Base-by-base conservation (phyloP, 2,329 filamentous ascomycete species). In the Alternaria sp. region DNA sequence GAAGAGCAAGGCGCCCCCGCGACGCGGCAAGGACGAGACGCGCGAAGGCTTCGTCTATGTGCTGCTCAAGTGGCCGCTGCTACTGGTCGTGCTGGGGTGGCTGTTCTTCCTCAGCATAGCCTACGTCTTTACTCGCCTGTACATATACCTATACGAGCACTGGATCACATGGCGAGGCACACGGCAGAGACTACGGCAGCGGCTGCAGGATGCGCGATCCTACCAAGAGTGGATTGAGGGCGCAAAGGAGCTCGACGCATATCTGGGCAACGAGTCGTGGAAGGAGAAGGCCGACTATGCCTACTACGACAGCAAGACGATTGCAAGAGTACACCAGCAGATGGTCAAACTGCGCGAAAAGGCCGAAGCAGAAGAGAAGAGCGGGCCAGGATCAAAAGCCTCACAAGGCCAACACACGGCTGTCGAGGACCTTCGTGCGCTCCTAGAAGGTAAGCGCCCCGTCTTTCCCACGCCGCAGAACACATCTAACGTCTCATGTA, bases 101-200 rank as follows among this genome's bases (percentile, higher is more conserved):
- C 88, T 99, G 52, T 75, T 88, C 1, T 88, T 91, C 13, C 85
- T 98, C 21, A 88, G 89, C 57, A 77, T 89, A 12, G 86, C 89
- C 15, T 99, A 99, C 79, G 82, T 96, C 28, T 83, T 91, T 55
- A 97, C 93, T 9, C 86, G 96, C 44, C 81, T 94, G 65, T 99
- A 99, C 82, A 96, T 99, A 69, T 93, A 90, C 81, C 81, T 92
- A 1, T 99, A 98, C 82, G 96, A 99, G 80, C 92, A 97, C 73
- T 92, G 91, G 76, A 85, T 97, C 60, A 91, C 93, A 23, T 98
- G 96, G 95, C 87, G 93, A 44, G 96, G 96, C 6, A 87, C 86
- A 72, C 86, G 94, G 54, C 88, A 97, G 77, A 83, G 80, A 45
- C 82, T 98, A 44, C 86, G 95, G 40, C 85, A 87, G 58, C 89